Conservation (phyloP, 495 filamentous ascomycete species). For the Parmelia sp. region DNA sequence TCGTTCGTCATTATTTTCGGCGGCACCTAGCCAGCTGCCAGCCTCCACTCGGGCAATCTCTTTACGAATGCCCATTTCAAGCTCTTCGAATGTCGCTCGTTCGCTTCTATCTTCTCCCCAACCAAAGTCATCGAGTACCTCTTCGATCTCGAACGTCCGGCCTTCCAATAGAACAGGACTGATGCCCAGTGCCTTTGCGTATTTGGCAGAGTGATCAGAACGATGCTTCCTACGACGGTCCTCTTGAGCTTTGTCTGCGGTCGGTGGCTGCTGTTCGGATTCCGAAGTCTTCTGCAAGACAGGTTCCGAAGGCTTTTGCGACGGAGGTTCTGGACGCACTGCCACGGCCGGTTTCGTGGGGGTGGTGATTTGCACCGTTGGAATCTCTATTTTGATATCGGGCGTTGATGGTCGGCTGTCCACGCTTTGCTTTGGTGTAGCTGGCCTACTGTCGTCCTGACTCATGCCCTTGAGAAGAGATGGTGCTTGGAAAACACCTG, state of each 20-base stretch:
- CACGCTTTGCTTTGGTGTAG: conserved; percentile 5
- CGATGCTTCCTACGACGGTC: conserved; percentile 53
- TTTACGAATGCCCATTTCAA: conserved; percentile 75
- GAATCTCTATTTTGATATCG: conserved; percentile 17
- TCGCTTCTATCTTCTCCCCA: conserved; percentile 74
- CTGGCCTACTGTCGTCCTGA: conserved; percentile 20
- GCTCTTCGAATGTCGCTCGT: conserved; percentile 67
- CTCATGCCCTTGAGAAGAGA: conserved; percentile 34
- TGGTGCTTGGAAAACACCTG: conserved; percentile 75
- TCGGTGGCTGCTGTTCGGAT: conserved; percentile 32
- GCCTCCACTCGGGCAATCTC: conserved; percentile 87
- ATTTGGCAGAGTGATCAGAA: conserved; percentile 69
- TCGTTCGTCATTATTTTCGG: conserved; percentile 85
- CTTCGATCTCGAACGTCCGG: conserved; percentile 65
- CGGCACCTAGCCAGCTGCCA: conserved; percentile 81
- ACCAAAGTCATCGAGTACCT: conserved; percentile 77
- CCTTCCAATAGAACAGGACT: conserved; percentile 63
- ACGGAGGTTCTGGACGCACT: conserved; percentile 12
- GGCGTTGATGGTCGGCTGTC: conserved; percentile 21
- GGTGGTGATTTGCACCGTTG: conserved; percentile 29
- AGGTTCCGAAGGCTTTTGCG: conserved; percentile 21
- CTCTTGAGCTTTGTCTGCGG: conserved; percentile 33
- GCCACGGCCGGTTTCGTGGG: conserved; percentile 20
- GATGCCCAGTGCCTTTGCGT: conserved; percentile 69
- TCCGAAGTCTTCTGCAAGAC: conserved; percentile 14